Evolutionary conservation across 1,284 basidiomycete genomes (phyloP), one percentile per base, ranked within the genome.

Genomic region (Sparassis latifolia): DNA sequence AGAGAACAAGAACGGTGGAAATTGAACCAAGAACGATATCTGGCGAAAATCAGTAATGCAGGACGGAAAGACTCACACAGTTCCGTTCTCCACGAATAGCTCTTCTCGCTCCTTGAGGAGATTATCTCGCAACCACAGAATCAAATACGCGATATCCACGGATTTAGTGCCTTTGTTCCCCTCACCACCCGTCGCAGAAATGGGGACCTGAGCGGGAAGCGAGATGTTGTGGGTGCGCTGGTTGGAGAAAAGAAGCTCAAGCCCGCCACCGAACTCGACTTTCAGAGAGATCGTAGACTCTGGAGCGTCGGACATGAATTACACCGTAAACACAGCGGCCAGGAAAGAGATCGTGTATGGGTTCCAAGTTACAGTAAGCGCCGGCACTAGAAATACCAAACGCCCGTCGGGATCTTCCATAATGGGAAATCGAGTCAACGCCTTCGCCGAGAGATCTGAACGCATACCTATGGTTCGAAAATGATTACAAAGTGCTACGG

Each of bases 51-150:
- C 20, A 20, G 20, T 20, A 20, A 20, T 20, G 20, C 20, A 20
- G 20, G 20, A 20, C 20, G 20, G 20, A 20, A 37, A 12, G 6
- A 82, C 89, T 70, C 66, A 97, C 95, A 97, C 89, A 38, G 86
- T 91, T 32, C 81, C 83, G 4, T 85, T 84, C 55, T 97, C 94
- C 46, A 90, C 79, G 64, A 99, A 98, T 52, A 99, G 76, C 64
- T 97, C 94, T 40, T 82, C 82, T 12, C 96, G 75, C 64, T 96
- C 93, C 56, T 80, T 86, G 59, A 98, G 75, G 49, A 95, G 66
- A 60, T 89, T 82, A 52, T 86, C 79, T 54, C 84, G 79, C 58
- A 99, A 79, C 71, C 89, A 84, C 51, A 80, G 76, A 41, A 98
- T 86, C 40, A 98, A 76, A 64, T 84, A 88, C 1, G 80, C 71